Conservation (phyloP, 306 rosid genomes). For the Trichosanthes cucumerina region DNA sequence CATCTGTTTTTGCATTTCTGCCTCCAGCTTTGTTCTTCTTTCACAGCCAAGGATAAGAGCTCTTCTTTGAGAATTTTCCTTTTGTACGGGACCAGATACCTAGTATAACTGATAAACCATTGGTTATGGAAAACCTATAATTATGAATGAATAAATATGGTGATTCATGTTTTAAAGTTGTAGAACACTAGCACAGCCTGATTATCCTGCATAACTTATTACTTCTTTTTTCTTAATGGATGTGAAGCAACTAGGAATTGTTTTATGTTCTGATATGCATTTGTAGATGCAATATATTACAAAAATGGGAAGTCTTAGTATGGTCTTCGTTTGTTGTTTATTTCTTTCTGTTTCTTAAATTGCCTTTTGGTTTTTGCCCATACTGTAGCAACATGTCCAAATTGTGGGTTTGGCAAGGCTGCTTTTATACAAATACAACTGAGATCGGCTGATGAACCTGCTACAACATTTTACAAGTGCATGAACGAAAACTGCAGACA, state of each 20-base stretch:
- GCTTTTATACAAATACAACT: slow-evolving; percentile 16
- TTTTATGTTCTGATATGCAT: not conserved
- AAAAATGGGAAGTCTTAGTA: not conserved
- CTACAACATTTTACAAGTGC: slow-evolving; percentile 16
- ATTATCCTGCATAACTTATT: too few relatives aligned
- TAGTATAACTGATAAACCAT: too few relatives aligned
- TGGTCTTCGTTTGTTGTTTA: not conserved
- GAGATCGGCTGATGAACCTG: slow-evolving; percentile 19
- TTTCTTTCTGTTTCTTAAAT: not conserved
- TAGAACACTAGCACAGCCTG: too few relatives aligned
- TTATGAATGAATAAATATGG: too few relatives aligned
- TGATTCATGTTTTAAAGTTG: too few relatives aligned
- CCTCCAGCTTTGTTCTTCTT: too few relatives aligned
- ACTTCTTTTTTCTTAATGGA: too few relatives aligned
- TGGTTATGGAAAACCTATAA: too few relatives aligned
- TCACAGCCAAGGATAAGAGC: too few relatives aligned
- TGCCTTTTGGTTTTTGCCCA: not conserved
- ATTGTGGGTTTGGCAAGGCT: slow-evolving; percentile 7
- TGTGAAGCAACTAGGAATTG: not conserved
- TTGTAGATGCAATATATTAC: not conserved
- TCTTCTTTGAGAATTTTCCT: too few relatives aligned
- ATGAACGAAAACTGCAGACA: slow-evolving; percentile 12
- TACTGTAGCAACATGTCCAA: slow-evolving; percentile 14
- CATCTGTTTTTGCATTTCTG: too few relatives aligned
- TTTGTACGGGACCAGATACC: too few relatives aligned